A percentile compares a stretch with the other conserved stretches of the same genome.
phyloP scores from a whole-genome alignment of 2,329 filamentous ascomycete genomes.

The Huntiella savannae region DNA sequence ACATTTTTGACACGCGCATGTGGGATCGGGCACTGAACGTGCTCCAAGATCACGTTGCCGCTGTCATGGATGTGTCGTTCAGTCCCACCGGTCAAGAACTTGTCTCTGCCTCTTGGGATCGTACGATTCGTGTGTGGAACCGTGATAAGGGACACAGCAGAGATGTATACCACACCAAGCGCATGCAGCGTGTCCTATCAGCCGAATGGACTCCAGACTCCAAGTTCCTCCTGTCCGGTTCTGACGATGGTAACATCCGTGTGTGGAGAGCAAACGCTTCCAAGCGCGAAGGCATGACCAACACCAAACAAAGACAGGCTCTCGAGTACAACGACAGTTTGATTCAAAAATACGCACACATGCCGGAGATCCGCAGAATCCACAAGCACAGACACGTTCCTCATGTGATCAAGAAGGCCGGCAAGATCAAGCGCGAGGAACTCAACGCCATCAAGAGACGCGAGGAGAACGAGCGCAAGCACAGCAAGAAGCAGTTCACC shows the following conservation, averaged over 20 bases:
- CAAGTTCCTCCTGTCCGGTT: constrained; percentile 76
- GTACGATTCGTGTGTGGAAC: constrained; percentile 73
- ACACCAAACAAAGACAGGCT: constrained; percentile 64
- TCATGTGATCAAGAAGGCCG: constrained; percentile 86
- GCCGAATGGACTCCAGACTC: constrained; percentile 73
- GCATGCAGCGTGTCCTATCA: constrained; percentile 89
- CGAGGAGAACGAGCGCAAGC: constrained; percentile 86
- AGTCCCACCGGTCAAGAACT: constrained; percentile 87
- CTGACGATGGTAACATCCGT: constrained; percentile 73
- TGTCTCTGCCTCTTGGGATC: constrained; percentile 69
- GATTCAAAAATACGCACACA: constrained; percentile 69
- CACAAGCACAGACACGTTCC: constrained; percentile 80
- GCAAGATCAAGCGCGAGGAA: constrained; percentile 84
- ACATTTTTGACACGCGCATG: constrained; percentile 83
- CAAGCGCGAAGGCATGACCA: constrained; percentile 67
- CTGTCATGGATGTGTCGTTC: constrained; percentile 94
- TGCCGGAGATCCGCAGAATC: constrained; percentile 90
- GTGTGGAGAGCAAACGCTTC: constrained; percentile 83
- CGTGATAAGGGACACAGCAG: constrained; percentile 64
- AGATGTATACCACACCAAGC: constrained; percentile 92
- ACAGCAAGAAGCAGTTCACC: constrained; percentile 66
- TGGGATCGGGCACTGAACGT: constrained; percentile 77
- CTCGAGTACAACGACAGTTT: constrained; percentile 83
- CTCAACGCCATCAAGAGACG: constrained; percentile 69
- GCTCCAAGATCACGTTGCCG: constrained; percentile 70